phyloP scores from a whole-genome alignment of 495 filamentous ascomycete species.

The Podospora conica region DNA sequence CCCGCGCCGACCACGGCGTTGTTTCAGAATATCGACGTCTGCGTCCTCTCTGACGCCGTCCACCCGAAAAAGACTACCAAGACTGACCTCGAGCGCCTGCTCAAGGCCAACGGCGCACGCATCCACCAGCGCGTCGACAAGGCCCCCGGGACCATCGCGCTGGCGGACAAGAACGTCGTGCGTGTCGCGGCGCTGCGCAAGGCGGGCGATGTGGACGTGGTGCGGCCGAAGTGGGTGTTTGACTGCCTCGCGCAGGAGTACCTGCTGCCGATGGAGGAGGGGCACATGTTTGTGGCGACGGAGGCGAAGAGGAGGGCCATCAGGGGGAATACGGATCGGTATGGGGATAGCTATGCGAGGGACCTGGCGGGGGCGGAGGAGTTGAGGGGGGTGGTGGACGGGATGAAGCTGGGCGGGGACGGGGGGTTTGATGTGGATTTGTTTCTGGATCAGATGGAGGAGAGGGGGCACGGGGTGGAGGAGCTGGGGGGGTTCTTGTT shows the following conservation, averaged over 20 bases:
- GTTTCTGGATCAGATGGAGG: slow-evolving; percentile 51
- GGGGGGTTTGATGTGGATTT: slow-evolving; percentile 30
- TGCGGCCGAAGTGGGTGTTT: slow-evolving; percentile 76
- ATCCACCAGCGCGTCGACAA: slow-evolving; percentile 68
- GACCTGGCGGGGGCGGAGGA: slow-evolving; percentile 59
- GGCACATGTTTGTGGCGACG: slow-evolving; percentile 45
- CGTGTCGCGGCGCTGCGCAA: slow-evolving; percentile 80
- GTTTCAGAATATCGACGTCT: slow-evolving; percentile 77
- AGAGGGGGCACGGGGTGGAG: slow-evolving; percentile 45
- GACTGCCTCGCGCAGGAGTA: slow-evolving; percentile 71
- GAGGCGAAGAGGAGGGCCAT: slow-evolving; percentile 25
- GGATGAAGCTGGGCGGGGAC: slow-evolving; percentile 31
- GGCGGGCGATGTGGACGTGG: slow-evolving; percentile 57
- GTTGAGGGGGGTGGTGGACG: slow-evolving; percentile 49
- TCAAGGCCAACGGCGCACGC: slow-evolving; percentile 83
- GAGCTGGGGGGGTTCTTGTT: slow-evolving; percentile 63
- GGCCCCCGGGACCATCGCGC: slow-evolving; percentile 47
- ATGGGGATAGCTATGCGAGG: slow-evolving; percentile 76
- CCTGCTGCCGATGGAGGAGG: slow-evolving; percentile 43
- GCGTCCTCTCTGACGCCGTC: slow-evolving; percentile 45
- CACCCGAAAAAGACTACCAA: slow-evolving; percentile 61
- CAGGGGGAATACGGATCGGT: slow-evolving; percentile 61
- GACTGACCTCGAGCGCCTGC: slow-evolving; percentile 71
- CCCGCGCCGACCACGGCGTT: slow-evolving; percentile 14
- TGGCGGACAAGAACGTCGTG: slow-evolving; percentile 81